Evolutionary conservation across 176 grass and related monocot species (phyloP), one percentile per base, ranked within the genome.

Genomic region (Triticum monococcum): DNA sequence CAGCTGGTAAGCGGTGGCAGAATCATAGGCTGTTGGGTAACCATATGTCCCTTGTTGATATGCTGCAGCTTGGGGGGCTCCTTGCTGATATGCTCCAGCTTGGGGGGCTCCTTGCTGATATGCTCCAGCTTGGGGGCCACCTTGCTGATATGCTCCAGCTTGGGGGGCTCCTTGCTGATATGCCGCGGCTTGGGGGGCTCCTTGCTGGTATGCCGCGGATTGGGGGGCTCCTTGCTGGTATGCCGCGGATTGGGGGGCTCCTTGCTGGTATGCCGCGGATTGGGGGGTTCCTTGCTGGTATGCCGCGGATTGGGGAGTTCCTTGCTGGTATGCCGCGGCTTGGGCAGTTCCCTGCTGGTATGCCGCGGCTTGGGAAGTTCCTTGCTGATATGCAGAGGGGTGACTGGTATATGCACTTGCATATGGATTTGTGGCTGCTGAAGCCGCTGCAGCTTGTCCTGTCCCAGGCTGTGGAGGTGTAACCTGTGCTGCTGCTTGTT

Each of bases 351-450:
- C 87, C 3, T 88, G 87, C 69, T 82, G 86, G 66, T 87, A 87
- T 17, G 67, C 54, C 1, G 25, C 85, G 23, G 68, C 4, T 22
- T 87, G 85, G 17, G 67, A 18, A 14, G 86, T 25, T 70, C 25
- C 87, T 41, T 88, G 87, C 18, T 89, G 88, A 64, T 90, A 90
- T 66, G 67, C 18, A 2, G 85, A 62, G 35, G 89, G 85, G 77
- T 87, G 77, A 68, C n/a, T 84, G 36, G 75, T 40, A 84, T 87
- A 91, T 69, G 80, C 85, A 91, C 31, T 87, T 75, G 89, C 85
- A 80, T 87, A 91, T n/a, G 75, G 81, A 37, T 91, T 80, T 91
- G 85, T 62, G 17, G 75, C 75, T 43, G 85, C 85, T 84, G 80
- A 64, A 12, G 46, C 80, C 3, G 68, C 81, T 68, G 75, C 64